Evolutionary conservation across 2,329 filamentous ascomycete genomes (phyloP).

Genomic region (Pseudogymnoascus sp.): DNA sequence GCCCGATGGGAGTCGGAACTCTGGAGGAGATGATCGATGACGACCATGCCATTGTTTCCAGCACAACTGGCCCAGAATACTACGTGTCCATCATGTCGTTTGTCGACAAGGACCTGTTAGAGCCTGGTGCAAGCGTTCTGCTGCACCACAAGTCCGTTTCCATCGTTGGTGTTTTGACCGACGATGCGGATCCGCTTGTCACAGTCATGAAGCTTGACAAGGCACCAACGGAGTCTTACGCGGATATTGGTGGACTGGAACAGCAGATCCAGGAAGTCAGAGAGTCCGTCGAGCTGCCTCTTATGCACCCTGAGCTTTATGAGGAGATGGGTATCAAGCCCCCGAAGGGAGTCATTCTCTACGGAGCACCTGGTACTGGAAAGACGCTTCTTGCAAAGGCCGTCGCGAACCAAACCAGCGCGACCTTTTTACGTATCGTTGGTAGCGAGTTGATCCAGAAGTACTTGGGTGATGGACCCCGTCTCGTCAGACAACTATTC

Average conservation of each 20-base stretch:
- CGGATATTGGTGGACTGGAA: slow-evolving; percentile 95
- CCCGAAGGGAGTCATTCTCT: slow-evolving; percentile 97
- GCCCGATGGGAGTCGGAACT: slow-evolving; percentile 96
- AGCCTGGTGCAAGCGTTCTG: slow-evolving; percentile 90
- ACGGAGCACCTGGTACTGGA: slow-evolving; percentile 92
- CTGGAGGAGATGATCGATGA: slow-evolving; percentile 98
- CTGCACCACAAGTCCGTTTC: slow-evolving; percentile 97
- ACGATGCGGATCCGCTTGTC: slow-evolving; percentile 90
- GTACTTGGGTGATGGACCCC: slow-evolving; percentile 91
- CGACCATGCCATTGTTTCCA: slow-evolving; percentile 96
- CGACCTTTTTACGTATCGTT: slow-evolving; percentile 94
- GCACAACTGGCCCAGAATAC: slow-evolving; percentile 94
- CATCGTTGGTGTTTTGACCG: slow-evolving; percentile 92
- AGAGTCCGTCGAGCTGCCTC: slow-evolving; percentile 90
- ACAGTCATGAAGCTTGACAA: slow-evolving; percentile 99
- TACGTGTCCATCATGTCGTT: slow-evolving; percentile 99
- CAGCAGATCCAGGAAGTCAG: slow-evolving; percentile 94
- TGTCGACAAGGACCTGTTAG: slow-evolving; percentile 95
- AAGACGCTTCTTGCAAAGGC: slow-evolving; percentile 95
- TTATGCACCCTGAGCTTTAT: slow-evolving; percentile 93
- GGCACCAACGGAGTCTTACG: slow-evolving; percentile 94
- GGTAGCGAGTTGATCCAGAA: slow-evolving; percentile 98
- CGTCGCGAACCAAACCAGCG: slow-evolving; percentile 97
- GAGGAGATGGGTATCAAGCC: slow-evolving; percentile 99
- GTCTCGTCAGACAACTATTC: slow-evolving; percentile 92